Conservation (phyloP, 768 basidiomycete genomes). For the Russula sp. region DNA sequence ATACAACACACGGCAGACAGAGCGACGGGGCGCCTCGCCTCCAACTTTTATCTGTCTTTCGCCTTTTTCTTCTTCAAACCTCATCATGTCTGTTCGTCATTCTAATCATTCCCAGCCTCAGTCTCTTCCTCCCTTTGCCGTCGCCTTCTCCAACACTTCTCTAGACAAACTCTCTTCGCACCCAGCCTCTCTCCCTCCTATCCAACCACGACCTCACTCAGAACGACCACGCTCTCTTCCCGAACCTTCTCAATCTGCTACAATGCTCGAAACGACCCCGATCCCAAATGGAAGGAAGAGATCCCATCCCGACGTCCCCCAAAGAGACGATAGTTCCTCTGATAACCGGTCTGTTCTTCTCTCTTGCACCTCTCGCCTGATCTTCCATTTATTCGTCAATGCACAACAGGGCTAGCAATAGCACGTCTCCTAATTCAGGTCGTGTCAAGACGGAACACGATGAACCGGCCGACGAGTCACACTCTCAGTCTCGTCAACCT, state of each 20-base stretch:
- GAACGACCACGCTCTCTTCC: constrained; percentile 26
- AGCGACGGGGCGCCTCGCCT: background rate
- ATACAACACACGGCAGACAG: constrained; percentile 4
- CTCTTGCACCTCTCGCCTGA: constrained; percentile 17
- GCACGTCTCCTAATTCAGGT: constrained; percentile 40
- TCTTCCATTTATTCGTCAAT: constrained; percentile 14
- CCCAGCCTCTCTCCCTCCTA: constrained; percentile 59
- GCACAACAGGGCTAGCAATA: constrained; percentile 25
- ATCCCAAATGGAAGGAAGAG: constrained; percentile 29
- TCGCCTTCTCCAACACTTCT: constrained; percentile 60
- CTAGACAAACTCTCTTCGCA: constrained; percentile 44
- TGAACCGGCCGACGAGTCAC: constrained; percentile 38
- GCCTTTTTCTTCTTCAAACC: background rate
- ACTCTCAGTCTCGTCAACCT: constrained; percentile 28
- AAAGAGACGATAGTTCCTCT: constrained; percentile 9
- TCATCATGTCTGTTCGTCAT: constrained; percentile 31
- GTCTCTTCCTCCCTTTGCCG: constrained; percentile 74
- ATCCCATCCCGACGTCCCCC: constrained; percentile 20
- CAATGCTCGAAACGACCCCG: constrained; percentile 20
- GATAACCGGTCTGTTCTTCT: constrained; percentile 23
- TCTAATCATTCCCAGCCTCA: constrained; percentile 43
- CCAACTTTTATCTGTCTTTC: background rate
- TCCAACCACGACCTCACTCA: constrained; percentile 41
- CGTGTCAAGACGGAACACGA: constrained; percentile 63
- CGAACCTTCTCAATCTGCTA: constrained; percentile 22